Base-by-base conservation (phyloP, 148 eudicot genomes). In the Diospyros lotus region DNA sequence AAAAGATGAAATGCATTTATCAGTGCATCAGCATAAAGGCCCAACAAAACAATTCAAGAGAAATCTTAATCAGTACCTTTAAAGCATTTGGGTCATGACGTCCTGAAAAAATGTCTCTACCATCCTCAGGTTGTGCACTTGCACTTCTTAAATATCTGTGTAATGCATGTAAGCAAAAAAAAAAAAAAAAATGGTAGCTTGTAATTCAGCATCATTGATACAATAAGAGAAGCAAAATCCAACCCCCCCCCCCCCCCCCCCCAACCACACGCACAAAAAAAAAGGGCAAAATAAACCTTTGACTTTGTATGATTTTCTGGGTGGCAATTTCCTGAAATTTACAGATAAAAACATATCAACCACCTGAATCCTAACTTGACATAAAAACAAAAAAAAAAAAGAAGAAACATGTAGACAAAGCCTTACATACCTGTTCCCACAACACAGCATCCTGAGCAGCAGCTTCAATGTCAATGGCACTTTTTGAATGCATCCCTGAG, bases 381-480 rank as follows among this genome's bases (percentile, higher is more conserved):
- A 42, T 43, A 55, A 44, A 73, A 64, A 43, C 54, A 69, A 45
- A 75, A 53, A 67, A 66, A 72, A 74, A 44, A 65, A 66, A 14
- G 40, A 41, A 46, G 58, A 73, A 38, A 75, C 10, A 18, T 70
- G 18, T 1, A 28, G 52, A 64, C 4, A 72, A 59, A 66, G 66
- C 44, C 8, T 13, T 50, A 77, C 76, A 71, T 91, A 94, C 98
- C 84, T 94, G 98, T 80, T 94, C 98, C 76, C 80, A 96, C 65
- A 94, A 78, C 77, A 94, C 89, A 72, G 96, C 97, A 78, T 83
- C 92, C 82, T 86, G 93, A 66, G 84, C 98, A 83, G 86, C 88
- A 84, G 83, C 80, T 73, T 94, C 98, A 80, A 94, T 84, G 73
- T 92, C 91, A 62, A 54, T 51, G 40, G 53, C 64, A 67, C 68